Conservation (phyloP, 257 asterid species). For the Verbena officinalis region DNA sequence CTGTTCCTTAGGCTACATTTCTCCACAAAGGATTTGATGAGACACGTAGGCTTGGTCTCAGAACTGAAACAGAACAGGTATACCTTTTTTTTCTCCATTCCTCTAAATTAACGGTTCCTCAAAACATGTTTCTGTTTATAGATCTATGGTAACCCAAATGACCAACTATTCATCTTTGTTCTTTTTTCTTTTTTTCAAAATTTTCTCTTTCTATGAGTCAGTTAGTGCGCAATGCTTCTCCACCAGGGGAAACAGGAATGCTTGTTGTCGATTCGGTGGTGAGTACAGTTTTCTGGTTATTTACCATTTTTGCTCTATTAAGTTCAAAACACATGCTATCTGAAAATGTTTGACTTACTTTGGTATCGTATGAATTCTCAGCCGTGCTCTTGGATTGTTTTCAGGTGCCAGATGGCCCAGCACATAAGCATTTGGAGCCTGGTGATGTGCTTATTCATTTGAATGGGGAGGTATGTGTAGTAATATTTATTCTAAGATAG, state of each 20-base stretch:
- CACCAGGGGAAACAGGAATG: conserved; percentile 98
- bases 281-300: conserved; percentile 39
- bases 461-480: conserved; percentile 83
- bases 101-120: conserved; percentile 16
- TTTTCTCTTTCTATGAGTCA: conserved; percentile 39
- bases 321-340: conserved; percentile 5
- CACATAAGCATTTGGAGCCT: conserved; percentile 89
- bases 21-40: conserved; percentile 98
- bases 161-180: too few relatives aligned
- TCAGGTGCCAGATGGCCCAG: conserved; percentile 99
- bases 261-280: conserved; percentile 98
- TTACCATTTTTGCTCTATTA: conserved; percentile 10
- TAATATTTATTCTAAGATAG: conserved; percentile 6
- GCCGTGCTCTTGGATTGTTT: conserved; percentile 27
- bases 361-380: conserved; percentile 28
- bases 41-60: conserved; percentile 97
- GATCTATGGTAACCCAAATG: conserved; percentile 12
- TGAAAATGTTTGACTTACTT: conserved; percentile 8
- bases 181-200: conserved; percentile 21
- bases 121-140: conserved; percentile 13
- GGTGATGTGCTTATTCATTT: conserved; percentile 93
- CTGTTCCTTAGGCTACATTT: conserved; percentile 73
- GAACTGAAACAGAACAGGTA: conserved; percentile 89
- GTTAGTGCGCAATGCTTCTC: conserved; percentile 92
- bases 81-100: conserved; percentile 20